Conservation (phyloP, 768 basidiomycete species). For the Termitomyces sp. region DNA sequence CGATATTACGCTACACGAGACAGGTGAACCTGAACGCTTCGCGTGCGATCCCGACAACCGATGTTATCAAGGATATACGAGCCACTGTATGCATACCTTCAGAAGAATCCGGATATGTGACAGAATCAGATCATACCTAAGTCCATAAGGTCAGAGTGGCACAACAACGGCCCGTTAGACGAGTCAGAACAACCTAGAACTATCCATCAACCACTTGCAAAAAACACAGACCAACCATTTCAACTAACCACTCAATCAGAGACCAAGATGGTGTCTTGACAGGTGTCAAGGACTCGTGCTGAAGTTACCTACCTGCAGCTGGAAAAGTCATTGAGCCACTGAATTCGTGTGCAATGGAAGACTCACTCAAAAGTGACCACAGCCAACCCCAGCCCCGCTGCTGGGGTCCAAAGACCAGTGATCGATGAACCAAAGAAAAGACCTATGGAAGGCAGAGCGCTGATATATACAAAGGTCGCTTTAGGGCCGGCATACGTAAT, state of each 20-base stretch:
- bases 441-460: background rate
- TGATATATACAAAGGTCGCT: background rate
- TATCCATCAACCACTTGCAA: background rate
- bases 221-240: background rate
- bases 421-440: background rate
- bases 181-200: background rate
- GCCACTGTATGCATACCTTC: background rate
- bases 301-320: background rate
- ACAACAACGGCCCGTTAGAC: background rate
- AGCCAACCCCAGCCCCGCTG: background rate
- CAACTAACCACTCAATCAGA: background rate
- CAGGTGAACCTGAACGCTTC: background rate
- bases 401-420: background rate
- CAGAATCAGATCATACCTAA: background rate
- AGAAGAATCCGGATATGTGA: background rate
- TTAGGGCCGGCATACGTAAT: background rate
- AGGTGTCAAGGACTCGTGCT: background rate
- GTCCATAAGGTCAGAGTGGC: background rate
- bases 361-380: background rate
- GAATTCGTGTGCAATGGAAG: too few relatives aligned
- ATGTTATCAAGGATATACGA: background rate
- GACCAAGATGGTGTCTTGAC: background rate
- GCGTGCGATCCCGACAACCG: background rate
- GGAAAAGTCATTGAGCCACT: background rate
- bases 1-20: background rate